Base-by-base conservation (phyloP, 306 rosid species). In the Citrullus amarus region DNA sequence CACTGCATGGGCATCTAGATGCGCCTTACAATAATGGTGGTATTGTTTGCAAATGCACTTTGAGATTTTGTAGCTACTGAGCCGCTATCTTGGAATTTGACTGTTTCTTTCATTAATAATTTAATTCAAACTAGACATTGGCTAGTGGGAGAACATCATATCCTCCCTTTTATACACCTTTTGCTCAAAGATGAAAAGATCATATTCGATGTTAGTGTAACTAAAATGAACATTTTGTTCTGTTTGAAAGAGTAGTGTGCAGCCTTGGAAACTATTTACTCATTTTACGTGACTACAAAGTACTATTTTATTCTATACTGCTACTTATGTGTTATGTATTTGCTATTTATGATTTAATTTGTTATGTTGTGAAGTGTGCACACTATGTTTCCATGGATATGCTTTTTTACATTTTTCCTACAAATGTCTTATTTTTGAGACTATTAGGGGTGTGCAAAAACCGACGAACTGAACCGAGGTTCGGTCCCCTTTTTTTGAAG, bases 301-400 rank as follows among this genome's bases (percentile, higher is more conserved):
- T 70, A 11, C 76, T 46, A 70, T 70, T 22, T n/a, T 44, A 70
- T 46, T 43, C 36, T 43, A 44, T 46, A 16, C 28, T 44, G 30
- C 11, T 70, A 70, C 13, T 66, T 22, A 20, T 43, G 10, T 12
- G 11, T 43, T 8, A 43, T 43, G 10, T 8, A 43, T 43, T 43
- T 43, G 46, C 46, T 43, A 97, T 65, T 80, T 92, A 73, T 93
- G 83, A 90, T 85, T 90, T 88, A 91, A 16, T 83, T 93, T 90
- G 96, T 96, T 79, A 89, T 94, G 96, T 82, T 92, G 88, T 92
- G 87, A 87, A 97, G 92, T 81, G 84, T 90, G 62, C 90, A 88
- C 88, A 80, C 93, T 22, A 87, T 77, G 9, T 43, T 43, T 43
- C 46, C 46, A 43, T 43, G 10, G 9, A 43, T 43, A 43, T 43